Conservation (phyloP, 495 filamentous ascomycete species). For the Aspergillus ostianus region DNA sequence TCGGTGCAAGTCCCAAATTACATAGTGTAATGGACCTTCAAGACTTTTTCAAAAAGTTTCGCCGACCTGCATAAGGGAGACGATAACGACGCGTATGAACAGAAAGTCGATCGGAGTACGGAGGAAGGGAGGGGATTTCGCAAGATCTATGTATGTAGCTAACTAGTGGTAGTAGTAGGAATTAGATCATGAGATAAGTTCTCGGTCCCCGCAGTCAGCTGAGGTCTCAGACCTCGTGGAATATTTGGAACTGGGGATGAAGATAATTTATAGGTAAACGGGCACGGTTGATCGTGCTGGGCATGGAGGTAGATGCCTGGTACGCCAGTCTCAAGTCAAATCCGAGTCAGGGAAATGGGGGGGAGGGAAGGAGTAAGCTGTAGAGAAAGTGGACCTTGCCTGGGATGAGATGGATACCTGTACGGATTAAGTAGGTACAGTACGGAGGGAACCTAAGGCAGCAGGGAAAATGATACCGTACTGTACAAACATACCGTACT, state of each 20-base stretch:
- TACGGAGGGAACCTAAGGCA: no score
- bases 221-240: slow-evolving; percentile 15
- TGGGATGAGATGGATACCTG: no score
- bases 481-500: no score
- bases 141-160: slow-evolving; percentile 1
- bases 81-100: not conserved
- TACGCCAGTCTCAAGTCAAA: no score
- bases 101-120: not conserved
- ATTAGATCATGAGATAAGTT: slow-evolving; percentile 24
- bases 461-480: no score
- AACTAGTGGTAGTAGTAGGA: not conserved
- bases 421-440: no score
- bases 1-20: not conserved
- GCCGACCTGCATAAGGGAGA: not conserved
- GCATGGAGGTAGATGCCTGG: no score
- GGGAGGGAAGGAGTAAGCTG: no score
- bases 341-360: no score
- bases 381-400: no score
- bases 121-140: not conserved
- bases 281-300: no score
- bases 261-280: no score
- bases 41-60: not conserved
- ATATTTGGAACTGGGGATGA: not conserved
- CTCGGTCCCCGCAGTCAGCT: slow-evolving; percentile 24
- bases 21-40: not conserved